Percentiles rank a stretch among this genome's conserved stretches.
These are phyloP conservation scores for Podaxis mareebaensis DNA, from an alignment of 768 basidiomycete species.

Conservation along the genomic window DNA sequence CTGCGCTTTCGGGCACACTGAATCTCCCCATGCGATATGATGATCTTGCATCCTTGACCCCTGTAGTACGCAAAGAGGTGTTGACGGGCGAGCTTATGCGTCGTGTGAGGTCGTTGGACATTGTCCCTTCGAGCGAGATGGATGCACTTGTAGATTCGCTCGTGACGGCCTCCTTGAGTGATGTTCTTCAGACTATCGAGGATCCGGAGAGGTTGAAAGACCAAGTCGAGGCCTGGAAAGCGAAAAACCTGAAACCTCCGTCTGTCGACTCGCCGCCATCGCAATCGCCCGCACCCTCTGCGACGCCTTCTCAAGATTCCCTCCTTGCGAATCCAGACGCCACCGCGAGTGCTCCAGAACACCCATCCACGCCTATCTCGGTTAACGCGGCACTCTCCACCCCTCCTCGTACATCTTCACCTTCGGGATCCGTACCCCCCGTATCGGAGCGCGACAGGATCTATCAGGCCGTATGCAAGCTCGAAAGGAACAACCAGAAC, in stretches of 20 bases:
- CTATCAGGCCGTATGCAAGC: constrained; percentile 59
- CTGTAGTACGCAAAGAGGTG: constrained; percentile 86
- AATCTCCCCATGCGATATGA: constrained; percentile 88
- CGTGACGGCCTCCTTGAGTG: constrained; percentile 67
- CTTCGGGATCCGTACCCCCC: constrained; percentile 60
- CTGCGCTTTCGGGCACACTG: constrained; percentile 77
- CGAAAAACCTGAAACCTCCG: constrained; percentile 18
- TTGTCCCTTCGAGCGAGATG: constrained; percentile 56
- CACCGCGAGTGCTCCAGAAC: constrained; percentile 87
- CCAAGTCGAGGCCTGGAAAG: constrained; percentile 51
- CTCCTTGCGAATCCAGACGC: constrained; percentile 69
- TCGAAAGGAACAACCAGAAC: constrained; percentile 58
- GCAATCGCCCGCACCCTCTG: constrained; percentile 29
- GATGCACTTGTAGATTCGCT: constrained; percentile 72
- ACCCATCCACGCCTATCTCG: constrained; percentile 84
- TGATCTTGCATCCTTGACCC: constrained; percentile 77
- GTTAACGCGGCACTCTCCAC: constrained; percentile 74
- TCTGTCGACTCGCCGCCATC: constrained; percentile 28
- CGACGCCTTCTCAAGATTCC: constrained; percentile 68
- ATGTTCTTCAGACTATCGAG: constrained; percentile 76
- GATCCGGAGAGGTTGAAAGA: constrained; percentile 65
- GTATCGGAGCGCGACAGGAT: constrained; percentile 77
- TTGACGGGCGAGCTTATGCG: constrained; percentile 81
- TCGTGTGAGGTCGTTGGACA: constrained; percentile 60
- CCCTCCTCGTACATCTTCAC: constrained; percentile 83